Evolutionary conservation across 306 rosid species (phyloP), one percentile per base, ranked within the genome.

Genomic region (Morella rubra): DNA sequence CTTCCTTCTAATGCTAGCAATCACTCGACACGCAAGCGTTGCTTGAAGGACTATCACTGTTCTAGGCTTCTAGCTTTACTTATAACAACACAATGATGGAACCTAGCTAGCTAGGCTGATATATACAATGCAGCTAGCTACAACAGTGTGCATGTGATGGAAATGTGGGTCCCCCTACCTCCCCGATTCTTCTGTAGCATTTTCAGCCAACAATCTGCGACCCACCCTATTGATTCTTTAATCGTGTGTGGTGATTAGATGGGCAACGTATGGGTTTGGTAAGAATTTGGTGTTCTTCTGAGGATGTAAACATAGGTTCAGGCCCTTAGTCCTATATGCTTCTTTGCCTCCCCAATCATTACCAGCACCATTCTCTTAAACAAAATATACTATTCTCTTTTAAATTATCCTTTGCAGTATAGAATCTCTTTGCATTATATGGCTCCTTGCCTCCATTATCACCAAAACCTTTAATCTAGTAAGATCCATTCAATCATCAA

Each of bases 71-170:
- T n/a, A 73, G 54, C 73, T 53, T 1, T 84, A 77, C 81, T 76
- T 87, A 84, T 79, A 82, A 80, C 73, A 70, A 71, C 84, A 74
- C 14, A 73, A 64, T 56, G 42, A 44, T 69, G 60, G 19, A 72
- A 80, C 76, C 1, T 19, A 27, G 15, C 15, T 65, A 53, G 79
- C 72, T 45, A 16, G 69, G 45, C 45, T 15, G 54, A 65, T 80
- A 15, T 6, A 19, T 60, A 42, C 22, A 45, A 10, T 60, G 58
- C 51, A 44, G 46, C 44, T 42, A 46, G 7, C 46, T 14, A 49
- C 5, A 11, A 10, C 15, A 16, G 47, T 8, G 66, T 69, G 44
- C 89, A 87, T 84, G 94, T 84, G 90, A 81, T 46, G 81, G 75
- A 73, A 82, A 74, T 75, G 79, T 78, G 84, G 73, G 79, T 71